Conservation (phyloP, 495 filamentous ascomycete species). For the Cladorrhinum samala region DNA sequence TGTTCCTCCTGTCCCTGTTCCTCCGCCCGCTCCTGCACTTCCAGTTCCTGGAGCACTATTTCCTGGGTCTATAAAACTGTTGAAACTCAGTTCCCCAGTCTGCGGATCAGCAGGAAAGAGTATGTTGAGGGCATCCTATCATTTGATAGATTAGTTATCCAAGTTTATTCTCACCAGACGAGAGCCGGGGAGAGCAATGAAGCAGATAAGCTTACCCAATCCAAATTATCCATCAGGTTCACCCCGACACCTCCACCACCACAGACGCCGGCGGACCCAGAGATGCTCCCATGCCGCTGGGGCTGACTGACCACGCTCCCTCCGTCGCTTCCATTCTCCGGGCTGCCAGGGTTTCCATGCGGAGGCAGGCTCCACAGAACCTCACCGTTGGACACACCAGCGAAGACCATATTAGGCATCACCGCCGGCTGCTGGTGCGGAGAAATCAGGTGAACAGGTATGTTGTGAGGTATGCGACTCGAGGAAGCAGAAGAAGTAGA, state of each 20-base stretch:
- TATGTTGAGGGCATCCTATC: slow-evolving; percentile 30
- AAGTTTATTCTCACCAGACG: background rate
- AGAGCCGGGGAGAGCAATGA: background rate
- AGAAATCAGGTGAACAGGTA: background rate
- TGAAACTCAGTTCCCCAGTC: slow-evolving; percentile 31
- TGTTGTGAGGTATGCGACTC: background rate
- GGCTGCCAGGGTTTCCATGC: slow-evolving; percentile 24
- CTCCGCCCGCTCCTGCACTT: no score
- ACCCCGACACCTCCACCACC: background rate
- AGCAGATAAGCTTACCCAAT: slow-evolving; percentile 4
- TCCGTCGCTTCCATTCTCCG: slow-evolving; percentile 30
- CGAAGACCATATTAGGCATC: slow-evolving; percentile 32
- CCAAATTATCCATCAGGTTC: background rate
- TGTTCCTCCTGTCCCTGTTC: no score
- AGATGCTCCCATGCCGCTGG: slow-evolving; percentile 13
- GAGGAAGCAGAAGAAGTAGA: background rate
- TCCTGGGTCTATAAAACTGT: slow-evolving; percentile 30
- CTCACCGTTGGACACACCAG: slow-evolving; percentile 41
- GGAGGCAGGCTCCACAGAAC: slow-evolving; percentile 39
- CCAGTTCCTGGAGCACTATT: no score
- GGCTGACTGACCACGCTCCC: slow-evolving; percentile 18
- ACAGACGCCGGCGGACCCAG: background rate
- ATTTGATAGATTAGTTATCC: no score
- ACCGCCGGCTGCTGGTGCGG: slow-evolving; percentile 12
- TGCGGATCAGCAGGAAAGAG: slow-evolving; percentile 33